Base-by-base conservation (phyloP, 139 green algal species). In the Chlorella sorokiniana region DNA sequence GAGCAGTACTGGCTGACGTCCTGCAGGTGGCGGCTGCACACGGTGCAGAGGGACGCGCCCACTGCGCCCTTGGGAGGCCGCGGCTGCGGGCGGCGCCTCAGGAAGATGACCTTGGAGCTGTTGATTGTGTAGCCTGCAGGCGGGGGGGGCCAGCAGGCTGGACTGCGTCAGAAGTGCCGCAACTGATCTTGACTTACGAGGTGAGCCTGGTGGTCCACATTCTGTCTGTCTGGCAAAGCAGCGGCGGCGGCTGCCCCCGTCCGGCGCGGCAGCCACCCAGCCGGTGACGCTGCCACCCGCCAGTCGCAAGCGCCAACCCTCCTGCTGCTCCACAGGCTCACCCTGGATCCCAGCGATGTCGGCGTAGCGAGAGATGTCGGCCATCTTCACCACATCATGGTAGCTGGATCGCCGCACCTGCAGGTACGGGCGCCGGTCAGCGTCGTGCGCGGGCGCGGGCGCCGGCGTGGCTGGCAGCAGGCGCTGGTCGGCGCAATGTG, bases 371-470 rank as follows among this genome's bases (percentile, higher is more conserved):
- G 64, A 68, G 37, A 97, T 81, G 71, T 97, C 94, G 7, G 78
- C 70, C 37, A 93, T 83, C 59, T 93, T 92, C 42, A 97, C 92
- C 3, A 95, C 94, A 69, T 97, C 93, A 48, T 97, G 93, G 84
- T 97, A 97, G 14, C 89, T 93, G 81, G 72, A 87, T 59, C 91
- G 90, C 20, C 91, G 87, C 4, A 94, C 85, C 87, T 94, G 90
- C 35, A 83, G 44, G 61, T 37, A 27, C 23, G n/a, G 7, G 14
- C 7, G 3, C 5, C 1, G 27, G 1, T 10, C n/a, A 40, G n/a
- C 22, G 22, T 7, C 16, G n/a, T 38, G 10, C 31, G 31, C 41
- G 40, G 40, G 40, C 40, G 67, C 31, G 2, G 69, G 3, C 22
- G 69, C 6, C 11, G 25, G 44, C 31, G 27, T 22, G 1, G 51